Evolutionary conservation across 306 rosid species (phyloP), one percentile per base, ranked within the genome.

Genomic region (Fragaria ananassa): DNA sequence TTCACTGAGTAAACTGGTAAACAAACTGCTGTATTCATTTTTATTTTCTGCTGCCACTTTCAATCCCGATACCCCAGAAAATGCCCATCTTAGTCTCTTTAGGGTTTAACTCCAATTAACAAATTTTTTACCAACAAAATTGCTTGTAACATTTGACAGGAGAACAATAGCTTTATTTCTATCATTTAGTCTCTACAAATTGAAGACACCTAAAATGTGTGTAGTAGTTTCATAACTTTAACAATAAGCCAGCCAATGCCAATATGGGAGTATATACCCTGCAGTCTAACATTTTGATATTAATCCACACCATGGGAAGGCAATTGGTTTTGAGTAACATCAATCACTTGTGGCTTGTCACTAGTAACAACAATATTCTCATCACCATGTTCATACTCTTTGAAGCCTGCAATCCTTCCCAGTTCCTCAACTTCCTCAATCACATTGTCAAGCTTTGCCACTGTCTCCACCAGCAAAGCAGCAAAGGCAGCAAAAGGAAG

Each of bases 401-500:
- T 87, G 78, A 86, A 95, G 84, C 93, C 82, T 18, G 92, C 92
- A 67, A 87, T 77, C 72, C 87, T 90, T 49, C 97, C 98, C 71
- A 95, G 76, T 79, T 88, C 97, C 67, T 95, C 97, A 57, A 95
- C 90, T 83, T 92, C 96, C 80, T 83, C 96, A 2, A 95, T 95
- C 21, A 95, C 90, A 77, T 67, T 75, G 70, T 95, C 98, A 25
- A 95, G 87, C 84, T 92, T 95, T 2, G 97, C 98, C 68, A 90
- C 98, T 1, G 88, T 89, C 85, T 95, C 98, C 74, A 92, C 98
- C 29, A 95, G 88, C 87, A 92, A 75, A n/a, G 97, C 89, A 25
- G 98, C 97, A 79, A 95, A 95, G 19, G 97, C 97, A 53, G 98
- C 98, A 76, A 95, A 87, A 5, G 97, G 98, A 81, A 92, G 97